Conservation (phyloP, 2,329 filamentous ascomycete species). For the Orbilia brochopaga region DNA sequence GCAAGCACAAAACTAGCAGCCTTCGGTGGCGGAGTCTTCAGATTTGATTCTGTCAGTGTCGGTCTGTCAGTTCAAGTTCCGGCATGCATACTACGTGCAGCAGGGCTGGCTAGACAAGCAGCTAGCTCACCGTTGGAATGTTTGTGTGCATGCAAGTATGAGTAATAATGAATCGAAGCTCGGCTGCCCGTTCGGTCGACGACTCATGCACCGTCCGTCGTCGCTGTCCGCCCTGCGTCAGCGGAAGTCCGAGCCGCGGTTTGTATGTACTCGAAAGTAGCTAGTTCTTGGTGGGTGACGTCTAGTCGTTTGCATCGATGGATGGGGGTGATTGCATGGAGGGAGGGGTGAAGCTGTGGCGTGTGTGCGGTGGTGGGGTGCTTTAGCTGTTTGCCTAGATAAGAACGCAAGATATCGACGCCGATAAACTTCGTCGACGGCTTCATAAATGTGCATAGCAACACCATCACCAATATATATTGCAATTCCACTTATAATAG, state of each 20-base stretch:
- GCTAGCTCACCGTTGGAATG: background rate
- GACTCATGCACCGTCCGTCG: background rate
- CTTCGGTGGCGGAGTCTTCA: slow-evolving; percentile 24
- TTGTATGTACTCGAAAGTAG: background rate
- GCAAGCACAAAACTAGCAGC: too few relatives aligned
- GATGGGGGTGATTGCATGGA: background rate
- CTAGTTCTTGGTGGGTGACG: background rate
- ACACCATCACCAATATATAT: too few relatives aligned
- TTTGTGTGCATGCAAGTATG: slow-evolving; percentile 14
- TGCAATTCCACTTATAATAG: too few relatives aligned
- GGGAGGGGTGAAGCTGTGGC: background rate
- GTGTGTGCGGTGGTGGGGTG: background rate
- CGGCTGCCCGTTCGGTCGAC: slow-evolving; percentile 3
- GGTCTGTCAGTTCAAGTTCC: too few relatives aligned
- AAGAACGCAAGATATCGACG: too few relatives aligned
- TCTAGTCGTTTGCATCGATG: background rate
- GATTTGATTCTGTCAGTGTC: slow-evolving; percentile 8
- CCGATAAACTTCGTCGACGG: too few relatives aligned
- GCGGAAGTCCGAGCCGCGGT: slow-evolving; percentile 2
- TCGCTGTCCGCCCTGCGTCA: background rate
- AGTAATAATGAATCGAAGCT: slow-evolving; percentile 12
- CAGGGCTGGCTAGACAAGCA: too few relatives aligned
- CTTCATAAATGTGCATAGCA: too few relatives aligned
- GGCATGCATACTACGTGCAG: too few relatives aligned
- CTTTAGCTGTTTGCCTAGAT: too few relatives aligned